phyloP scores from a whole-genome alignment of 371 early-diverging fungal species.

The Rhizomucor pusillus region DNA sequence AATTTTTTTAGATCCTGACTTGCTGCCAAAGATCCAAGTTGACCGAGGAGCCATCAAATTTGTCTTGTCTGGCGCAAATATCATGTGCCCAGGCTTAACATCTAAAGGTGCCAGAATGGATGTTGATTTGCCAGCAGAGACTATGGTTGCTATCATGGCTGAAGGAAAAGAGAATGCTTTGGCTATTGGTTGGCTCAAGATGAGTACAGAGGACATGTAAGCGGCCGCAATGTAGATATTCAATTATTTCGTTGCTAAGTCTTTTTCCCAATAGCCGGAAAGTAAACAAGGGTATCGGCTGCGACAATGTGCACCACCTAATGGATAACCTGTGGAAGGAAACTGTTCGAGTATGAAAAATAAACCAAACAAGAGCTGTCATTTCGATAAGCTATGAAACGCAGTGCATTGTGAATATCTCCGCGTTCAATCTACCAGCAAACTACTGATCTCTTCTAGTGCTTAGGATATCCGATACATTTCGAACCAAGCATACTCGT shows the following conservation, averaged over 20 bases:
- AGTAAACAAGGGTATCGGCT: conserved; percentile 91
- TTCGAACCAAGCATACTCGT: too few relatives aligned
- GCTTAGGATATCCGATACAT: too few relatives aligned
- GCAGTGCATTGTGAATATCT: too few relatives aligned
- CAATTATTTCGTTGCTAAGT: background rate
- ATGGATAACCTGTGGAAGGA: conserved; percentile 89
- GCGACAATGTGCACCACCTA: conserved; percentile 86
- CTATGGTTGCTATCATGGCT: conserved; percentile 91
- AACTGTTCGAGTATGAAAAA: conserved; percentile 25
- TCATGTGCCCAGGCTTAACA: conserved; percentile 98
- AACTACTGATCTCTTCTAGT: too few relatives aligned
- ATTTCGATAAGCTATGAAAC: too few relatives aligned
- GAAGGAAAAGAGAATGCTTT: conserved; percentile 96
- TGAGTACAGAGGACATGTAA: conserved; percentile 93
- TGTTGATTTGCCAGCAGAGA: conserved; percentile 64
- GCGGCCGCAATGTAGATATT: conserved; percentile 13
- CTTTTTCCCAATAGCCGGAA: conserved; percentile 49
- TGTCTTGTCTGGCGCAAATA: conserved; percentile 93
- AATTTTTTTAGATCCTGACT: conserved; percentile 76
- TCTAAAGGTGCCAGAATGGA: conserved; percentile 89
- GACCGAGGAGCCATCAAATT: conserved; percentile 98
- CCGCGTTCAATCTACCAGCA: too few relatives aligned
- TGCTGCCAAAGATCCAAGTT: conserved; percentile 89
- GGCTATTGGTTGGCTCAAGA: conserved; percentile 85
- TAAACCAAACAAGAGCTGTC: background rate